phyloP scores from a whole-genome alignment of 1,284 basidiomycete species.

The Pseudozyma thailandica region DNA sequence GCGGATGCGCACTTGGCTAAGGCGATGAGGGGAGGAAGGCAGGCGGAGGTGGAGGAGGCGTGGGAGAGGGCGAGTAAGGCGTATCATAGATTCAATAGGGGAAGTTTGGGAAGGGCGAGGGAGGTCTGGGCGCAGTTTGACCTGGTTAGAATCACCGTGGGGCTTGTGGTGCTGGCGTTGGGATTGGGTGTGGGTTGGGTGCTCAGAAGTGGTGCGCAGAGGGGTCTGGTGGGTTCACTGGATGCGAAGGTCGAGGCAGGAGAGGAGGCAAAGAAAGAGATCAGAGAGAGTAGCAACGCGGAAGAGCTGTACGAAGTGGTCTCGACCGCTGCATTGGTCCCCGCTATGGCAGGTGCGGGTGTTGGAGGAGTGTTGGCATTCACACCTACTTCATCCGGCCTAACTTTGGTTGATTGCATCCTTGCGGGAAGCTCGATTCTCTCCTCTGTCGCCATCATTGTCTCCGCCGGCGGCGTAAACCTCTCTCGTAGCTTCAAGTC shows the following conservation, averaged over 20 bases:
- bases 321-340: background rate
- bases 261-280: background rate
- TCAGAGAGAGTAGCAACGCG: slow-evolving; percentile 10
- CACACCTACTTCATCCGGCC: background rate
- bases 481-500: background rate
- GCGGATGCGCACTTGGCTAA: slow-evolving; percentile 50
- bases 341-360: slow-evolving; percentile 9
- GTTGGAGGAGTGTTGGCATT: background rate
- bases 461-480: background rate
- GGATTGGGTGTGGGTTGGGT: slow-evolving; percentile 21
- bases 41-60: slow-evolving; percentile 16
- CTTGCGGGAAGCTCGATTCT: slow-evolving; percentile 26
- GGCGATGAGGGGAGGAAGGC: background rate
- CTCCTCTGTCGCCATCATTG: background rate
- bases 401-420: slow-evolving; percentile 16
- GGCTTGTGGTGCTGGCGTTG: slow-evolving; percentile 69
- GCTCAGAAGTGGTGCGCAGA: slow-evolving; percentile 17
- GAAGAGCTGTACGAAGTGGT: slow-evolving; percentile 22
- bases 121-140: slow-evolving; percentile 96
- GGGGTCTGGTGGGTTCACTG: slow-evolving; percentile 15
- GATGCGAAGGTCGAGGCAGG: background rate
- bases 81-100: slow-evolving; percentile 73
- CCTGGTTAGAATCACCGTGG: slow-evolving; percentile 78
- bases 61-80: slow-evolving; percentile 38
- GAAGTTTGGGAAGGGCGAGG: slow-evolving; percentile 79